Percentiles rank a stretch among this genome's conserved stretches.
phyloP scores from a whole-genome alignment of 768 basidiomycete species.

The Naganishia vaughanmartiniae region DNA sequence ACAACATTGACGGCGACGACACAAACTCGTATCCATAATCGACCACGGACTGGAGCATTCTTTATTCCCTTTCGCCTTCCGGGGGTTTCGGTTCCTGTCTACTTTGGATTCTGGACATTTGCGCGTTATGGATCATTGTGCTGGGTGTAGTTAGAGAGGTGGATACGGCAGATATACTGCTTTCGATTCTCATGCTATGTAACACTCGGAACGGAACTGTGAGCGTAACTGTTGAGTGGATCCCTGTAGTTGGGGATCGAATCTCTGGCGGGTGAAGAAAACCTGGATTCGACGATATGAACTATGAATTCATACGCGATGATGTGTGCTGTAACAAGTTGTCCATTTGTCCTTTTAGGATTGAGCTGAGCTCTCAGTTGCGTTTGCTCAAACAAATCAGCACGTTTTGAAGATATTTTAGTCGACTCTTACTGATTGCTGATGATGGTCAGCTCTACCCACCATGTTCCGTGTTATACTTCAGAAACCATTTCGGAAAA shows the following conservation, averaged over 20 bases:
- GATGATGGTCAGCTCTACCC: too few species aligned
- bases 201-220: neutral
- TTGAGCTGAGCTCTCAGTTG: too few species aligned
- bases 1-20: neutral
- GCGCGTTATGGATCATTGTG: slow-evolving; percentile 4
- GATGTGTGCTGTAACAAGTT: neutral
- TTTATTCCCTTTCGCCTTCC: slow-evolving; percentile 20
- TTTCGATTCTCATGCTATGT: neutral
- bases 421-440: too few species aligned
- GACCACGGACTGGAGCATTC: neutral
- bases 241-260: neutral
- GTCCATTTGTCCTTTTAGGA: neutral
- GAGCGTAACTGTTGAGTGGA: neutral
- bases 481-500: too few species aligned
- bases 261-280: slow-evolving; percentile 10
- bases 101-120: slow-evolving; percentile 1
- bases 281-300: slow-evolving; percentile 27
- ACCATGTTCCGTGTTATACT: too few species aligned
- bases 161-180: neutral
- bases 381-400: too few species aligned
- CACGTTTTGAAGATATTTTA: too few species aligned
- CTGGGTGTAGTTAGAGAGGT: neutral
- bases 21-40: neutral
- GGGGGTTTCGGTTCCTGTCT: neutral
- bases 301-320: slow-evolving; percentile 26